Evolutionary conservation across 345 rosid genomes (phyloP).

Genomic region (Hypericum androsaemum): DNA sequence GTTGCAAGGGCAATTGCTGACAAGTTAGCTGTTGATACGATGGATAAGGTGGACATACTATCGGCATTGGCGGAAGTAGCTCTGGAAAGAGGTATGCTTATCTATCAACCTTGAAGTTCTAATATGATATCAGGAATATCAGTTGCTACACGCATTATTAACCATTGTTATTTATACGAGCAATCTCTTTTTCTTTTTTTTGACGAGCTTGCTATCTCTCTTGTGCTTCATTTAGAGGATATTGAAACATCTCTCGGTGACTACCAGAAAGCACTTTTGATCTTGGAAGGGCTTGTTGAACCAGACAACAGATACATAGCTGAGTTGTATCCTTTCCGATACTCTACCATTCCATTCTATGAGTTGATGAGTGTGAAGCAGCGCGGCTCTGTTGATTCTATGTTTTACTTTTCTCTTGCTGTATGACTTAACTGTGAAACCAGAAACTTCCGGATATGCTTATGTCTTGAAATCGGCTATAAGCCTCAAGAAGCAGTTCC

Average conservation of each 20-base stretch:
- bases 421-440: conserved; percentile 31
- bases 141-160: too few species aligned
- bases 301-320: conserved; percentile 77
- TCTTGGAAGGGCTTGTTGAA: conserved; percentile 69
- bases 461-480: conserved; percentile 75
- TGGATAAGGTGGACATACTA: conserved; percentile 79
- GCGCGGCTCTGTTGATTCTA: not conserved
- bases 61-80: conserved; percentile 79
- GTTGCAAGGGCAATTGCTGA: conserved; percentile 85
- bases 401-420: not conserved
- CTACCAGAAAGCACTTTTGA: conserved; percentile 62
- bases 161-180: too few species aligned
- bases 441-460: conserved; percentile 81
- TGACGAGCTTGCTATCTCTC: not conserved
- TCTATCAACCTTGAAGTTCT: not conserved
- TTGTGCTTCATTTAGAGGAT: conserved; percentile 52
- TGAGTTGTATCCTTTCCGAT: conserved; percentile 71
- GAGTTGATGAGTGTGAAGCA: not conserved
- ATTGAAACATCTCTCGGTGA: conserved; percentile 81
- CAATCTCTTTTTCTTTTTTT: too few species aligned
- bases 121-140: too few species aligned
- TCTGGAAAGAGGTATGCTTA: conserved; percentile 66
- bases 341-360: too few species aligned
- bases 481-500: conserved; percentile 70
- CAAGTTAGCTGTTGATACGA: conserved; percentile 45